A percentile compares a stretch with the other conserved stretches of the same genome.
Evolutionary conservation across 257 asterid genomes (phyloP).

Genomic region (Solanum boliviense): DNA sequence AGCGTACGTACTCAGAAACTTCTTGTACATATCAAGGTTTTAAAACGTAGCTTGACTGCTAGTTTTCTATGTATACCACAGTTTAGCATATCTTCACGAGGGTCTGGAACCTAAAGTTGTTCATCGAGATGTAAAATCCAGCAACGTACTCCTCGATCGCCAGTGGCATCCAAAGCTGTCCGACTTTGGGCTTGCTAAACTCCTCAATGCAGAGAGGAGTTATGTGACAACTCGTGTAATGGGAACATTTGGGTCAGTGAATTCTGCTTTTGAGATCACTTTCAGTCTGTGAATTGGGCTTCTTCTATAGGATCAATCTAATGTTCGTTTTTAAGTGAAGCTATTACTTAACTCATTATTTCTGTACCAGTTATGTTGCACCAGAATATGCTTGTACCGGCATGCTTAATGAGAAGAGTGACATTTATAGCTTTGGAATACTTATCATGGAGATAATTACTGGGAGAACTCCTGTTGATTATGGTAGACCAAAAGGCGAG

Average conservation of each 20-base stretch:
- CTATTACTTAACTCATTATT: neutral
- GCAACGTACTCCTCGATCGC: slow-evolving; percentile 77
- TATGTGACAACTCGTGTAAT: slow-evolving; percentile 89
- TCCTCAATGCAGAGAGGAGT: slow-evolving; percentile 70
- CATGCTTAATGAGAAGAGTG: slow-evolving; percentile 88
- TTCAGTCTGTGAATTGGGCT: neutral
- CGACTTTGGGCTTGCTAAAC: slow-evolving; percentile 94
- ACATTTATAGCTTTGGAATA: slow-evolving; percentile 83
- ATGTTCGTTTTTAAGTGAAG: neutral
- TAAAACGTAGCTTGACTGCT: neutral
- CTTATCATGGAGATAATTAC: slow-evolving; percentile 90
- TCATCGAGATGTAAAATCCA: slow-evolving; percentile 90
- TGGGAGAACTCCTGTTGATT: slow-evolving; percentile 84
- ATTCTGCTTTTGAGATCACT: neutral
- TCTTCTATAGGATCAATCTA: neutral
- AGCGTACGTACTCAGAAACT: slow-evolving; percentile 39
- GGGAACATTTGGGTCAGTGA: slow-evolving; percentile 92
- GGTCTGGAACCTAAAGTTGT: slow-evolving; percentile 97
- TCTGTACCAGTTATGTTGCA: slow-evolving; percentile 67
- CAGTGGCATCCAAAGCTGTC: slow-evolving; percentile 87
- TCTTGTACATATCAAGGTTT: neutral
- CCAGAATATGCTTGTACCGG: slow-evolving; percentile 98
- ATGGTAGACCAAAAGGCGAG: slow-evolving; percentile 72
- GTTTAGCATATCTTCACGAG: slow-evolving; percentile 89
- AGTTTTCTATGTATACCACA: slow-evolving; percentile 8